Percentiles rank a stretch among this genome's conserved stretches.
These are phyloP conservation scores for Monascus ruber DNA, from an alignment of 2,329 filamentous ascomycete genomes.

Conservation along the genomic window DNA sequence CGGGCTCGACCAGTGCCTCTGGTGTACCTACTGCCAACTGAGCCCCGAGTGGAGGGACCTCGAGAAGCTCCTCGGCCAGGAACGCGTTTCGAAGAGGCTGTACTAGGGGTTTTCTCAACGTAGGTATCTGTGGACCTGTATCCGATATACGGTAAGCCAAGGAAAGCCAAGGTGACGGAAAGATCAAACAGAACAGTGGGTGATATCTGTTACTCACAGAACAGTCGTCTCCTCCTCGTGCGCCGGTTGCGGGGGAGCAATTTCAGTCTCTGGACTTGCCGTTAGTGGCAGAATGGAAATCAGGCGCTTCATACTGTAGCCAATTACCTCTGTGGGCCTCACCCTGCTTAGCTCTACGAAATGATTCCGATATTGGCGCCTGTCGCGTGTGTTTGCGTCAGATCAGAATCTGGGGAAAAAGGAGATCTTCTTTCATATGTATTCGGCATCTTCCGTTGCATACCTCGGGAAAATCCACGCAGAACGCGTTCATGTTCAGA, in stretches of 20 bases:
- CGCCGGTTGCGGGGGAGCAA: slow-evolving; percentile 21
- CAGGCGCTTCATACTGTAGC: neutral
- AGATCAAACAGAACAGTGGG: neutral
- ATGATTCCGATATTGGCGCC: slow-evolving; percentile 77
- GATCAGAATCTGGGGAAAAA: too few relatives aligned
- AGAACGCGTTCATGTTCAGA: slow-evolving; percentile 98
- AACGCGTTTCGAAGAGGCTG: slow-evolving; percentile 35
- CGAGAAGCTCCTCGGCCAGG: slow-evolving; percentile 12
- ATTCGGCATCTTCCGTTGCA: neutral
- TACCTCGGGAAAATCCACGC: slow-evolving; percentile 93
- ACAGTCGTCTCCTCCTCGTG: slow-evolving; percentile 68
- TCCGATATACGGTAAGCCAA: neutral
- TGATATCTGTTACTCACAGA: slow-evolving; percentile 45
- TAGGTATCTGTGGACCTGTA: slow-evolving; percentile 69
- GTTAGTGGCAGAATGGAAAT: slow-evolving; percentile 3
- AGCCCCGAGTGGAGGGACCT: slow-evolving; percentile 15
- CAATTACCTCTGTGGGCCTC: slow-evolving; percentile 39
- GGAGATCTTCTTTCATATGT: too few relatives aligned
- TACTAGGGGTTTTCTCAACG: slow-evolving; percentile 63
- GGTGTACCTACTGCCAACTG: slow-evolving; percentile 23
- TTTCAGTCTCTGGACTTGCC: slow-evolving; percentile 21
- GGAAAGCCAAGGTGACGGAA: neutral
- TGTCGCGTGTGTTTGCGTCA: slow-evolving; percentile 21
- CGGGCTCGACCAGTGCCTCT: slow-evolving; percentile 24
- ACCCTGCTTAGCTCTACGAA: slow-evolving; percentile 53